These are phyloP conservation scores for Cladosporium sp. DNA, from an alignment of 2,329 filamentous ascomycete species.

Conservation along the genomic window DNA sequence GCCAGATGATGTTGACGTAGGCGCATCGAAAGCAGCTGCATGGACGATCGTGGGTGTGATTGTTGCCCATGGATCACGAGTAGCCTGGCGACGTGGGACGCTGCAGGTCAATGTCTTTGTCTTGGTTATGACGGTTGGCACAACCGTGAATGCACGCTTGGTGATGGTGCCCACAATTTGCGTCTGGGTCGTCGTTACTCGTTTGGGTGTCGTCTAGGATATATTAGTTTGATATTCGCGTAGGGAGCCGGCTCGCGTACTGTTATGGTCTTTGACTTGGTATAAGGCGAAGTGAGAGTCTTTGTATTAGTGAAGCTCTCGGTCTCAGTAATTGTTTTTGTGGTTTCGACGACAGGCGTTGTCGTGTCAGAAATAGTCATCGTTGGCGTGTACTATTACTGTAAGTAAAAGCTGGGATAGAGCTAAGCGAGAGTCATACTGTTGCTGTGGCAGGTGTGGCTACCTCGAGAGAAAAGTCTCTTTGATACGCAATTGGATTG, in stretches of 20 bases:
- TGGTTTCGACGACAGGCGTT: constrained; percentile 15
- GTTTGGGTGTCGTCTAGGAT: constrained; percentile 15
- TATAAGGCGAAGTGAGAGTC: constrained; percentile 17
- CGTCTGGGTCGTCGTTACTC: constrained; percentile 23
- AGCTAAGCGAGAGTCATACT: neutral
- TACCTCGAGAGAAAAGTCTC: constrained; percentile 28
- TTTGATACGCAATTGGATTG: constrained; percentile 39
- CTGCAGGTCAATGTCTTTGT: constrained; percentile 33
- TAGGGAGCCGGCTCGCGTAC: too few species aligned
- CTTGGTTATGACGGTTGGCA: constrained; percentile 20
- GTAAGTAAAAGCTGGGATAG: constrained; percentile 16
- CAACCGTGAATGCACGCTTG: constrained; percentile 16
- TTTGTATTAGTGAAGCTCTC: constrained; percentile 24
- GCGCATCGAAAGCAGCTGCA: constrained; percentile 26
- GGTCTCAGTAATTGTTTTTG: constrained; percentile 5
- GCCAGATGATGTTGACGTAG: constrained; percentile 18
- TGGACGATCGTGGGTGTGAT: neutral
- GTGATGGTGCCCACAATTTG: constrained; percentile 29
- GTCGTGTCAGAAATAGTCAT: constrained; percentile 22
- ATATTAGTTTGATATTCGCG: too few species aligned
- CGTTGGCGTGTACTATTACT: constrained; percentile 12
- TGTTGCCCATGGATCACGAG: constrained; percentile 21
- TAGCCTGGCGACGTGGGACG: constrained; percentile 20
- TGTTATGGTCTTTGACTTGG: constrained; percentile 4
- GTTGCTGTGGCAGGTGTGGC: constrained; percentile 32